phyloP scores from a whole-genome alignment of 306 rosid genomes.

The Castanea sativa region DNA sequence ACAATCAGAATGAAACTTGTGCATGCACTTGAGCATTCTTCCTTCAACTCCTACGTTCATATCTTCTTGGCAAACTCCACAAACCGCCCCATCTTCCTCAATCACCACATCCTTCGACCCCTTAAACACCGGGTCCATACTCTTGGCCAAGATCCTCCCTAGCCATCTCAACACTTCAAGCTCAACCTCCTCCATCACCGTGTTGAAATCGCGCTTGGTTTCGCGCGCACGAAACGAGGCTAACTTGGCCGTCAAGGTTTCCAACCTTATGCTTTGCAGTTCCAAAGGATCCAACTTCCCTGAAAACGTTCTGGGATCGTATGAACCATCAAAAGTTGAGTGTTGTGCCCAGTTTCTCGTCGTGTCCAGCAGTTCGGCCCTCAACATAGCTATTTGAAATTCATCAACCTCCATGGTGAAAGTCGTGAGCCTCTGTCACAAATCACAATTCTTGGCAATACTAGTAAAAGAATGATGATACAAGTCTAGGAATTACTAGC shows the following conservation, averaged over 20 bases:
- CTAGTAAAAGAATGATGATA: no score
- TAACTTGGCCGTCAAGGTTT: not conserved
- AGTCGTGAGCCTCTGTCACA: no score
- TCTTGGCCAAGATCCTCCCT: not conserved
- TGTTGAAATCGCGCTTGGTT: not conserved
- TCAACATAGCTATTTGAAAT: not conserved
- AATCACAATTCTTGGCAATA: no score
- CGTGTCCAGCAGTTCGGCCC: not conserved
- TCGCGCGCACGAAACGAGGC: not conserved
- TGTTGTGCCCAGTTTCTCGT: not conserved
- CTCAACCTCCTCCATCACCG: constrained; percentile 1
- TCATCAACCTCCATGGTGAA: not conserved
- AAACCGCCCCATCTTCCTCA: not conserved
- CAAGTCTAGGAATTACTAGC: no score
- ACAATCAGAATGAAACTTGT: constrained; percentile 2
- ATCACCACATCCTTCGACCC: not conserved
- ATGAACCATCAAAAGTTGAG: not conserved
- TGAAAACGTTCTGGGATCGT: not conserved
- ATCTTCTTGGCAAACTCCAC: constrained; percentile 2
- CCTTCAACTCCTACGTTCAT: not conserved
- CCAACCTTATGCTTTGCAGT: not conserved
- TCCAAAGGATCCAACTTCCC: not conserved
- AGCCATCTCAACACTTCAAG: not conserved
- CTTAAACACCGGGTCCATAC: not conserved
- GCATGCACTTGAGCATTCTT: not conserved